phyloP scores from a whole-genome alignment of 768 basidiomycete genomes.

The Termitomyces sp. region DNA sequence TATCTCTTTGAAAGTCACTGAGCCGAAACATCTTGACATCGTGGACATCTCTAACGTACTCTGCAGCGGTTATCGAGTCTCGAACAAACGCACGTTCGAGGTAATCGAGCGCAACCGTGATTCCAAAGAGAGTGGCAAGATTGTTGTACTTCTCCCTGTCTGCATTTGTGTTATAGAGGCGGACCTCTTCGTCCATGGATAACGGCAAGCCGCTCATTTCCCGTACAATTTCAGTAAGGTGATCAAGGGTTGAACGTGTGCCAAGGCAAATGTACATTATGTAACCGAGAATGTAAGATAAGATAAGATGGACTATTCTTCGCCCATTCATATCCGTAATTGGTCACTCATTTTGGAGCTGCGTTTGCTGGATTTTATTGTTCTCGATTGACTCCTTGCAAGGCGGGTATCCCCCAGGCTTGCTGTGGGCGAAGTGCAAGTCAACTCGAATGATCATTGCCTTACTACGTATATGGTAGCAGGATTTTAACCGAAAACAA shows the following conservation, averaged over 20 bases:
- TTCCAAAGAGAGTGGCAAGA: constrained; percentile 85
- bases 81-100: constrained; percentile 94
- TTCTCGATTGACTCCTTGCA: neutral
- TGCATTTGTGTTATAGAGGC: constrained; percentile 80
- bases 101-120: constrained; percentile 89
- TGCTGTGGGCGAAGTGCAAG: neutral
- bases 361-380: neutral
- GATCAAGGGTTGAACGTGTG: neutral
- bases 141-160: constrained; percentile 88
- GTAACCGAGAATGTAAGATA: neutral
- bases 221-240: neutral
- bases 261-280: neutral
- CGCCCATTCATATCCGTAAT: neutral
- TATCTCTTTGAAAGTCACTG: constrained; percentile 60
- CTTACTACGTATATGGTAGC: neutral
- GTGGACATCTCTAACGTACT: constrained; percentile 51
- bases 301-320: neutral
- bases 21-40: constrained; percentile 18
- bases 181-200: constrained; percentile 87
- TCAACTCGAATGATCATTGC: neutral
- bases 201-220: constrained; percentile 11
- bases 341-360: neutral
- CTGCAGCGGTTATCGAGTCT: constrained; percentile 83
- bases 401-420: neutral
- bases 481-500: neutral